phyloP scores from a whole-genome alignment of 306 rosid species.

The Arachis hypogaea region DNA sequence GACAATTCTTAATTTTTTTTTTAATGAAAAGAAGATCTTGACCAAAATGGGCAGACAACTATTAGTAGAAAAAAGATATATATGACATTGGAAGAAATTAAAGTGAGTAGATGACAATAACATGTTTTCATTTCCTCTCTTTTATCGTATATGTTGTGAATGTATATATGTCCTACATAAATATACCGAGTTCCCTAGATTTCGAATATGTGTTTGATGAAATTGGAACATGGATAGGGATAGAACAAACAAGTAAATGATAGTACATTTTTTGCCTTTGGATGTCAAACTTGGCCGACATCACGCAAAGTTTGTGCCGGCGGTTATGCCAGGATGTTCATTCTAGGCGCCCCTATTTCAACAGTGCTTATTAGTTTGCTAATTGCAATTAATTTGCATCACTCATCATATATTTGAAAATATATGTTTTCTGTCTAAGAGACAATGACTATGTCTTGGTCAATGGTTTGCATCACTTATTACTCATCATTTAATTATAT shows the following conservation, averaged over 20 bases:
- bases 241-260: constrained; percentile 18
- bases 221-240: constrained; percentile 31
- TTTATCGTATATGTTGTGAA: no score
- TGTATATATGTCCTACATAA: no score
- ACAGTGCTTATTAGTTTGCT: constrained; percentile 27
- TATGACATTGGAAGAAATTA: constrained; percentile 3
- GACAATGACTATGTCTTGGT: not conserved
- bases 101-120: constrained; percentile 2
- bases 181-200: constrained; percentile 7
- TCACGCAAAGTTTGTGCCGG: constrained; percentile 60
- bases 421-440: not conserved
- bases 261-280: constrained; percentile 26
- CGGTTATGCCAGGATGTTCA: constrained; percentile 53
- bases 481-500: not conserved
- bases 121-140: not conserved
- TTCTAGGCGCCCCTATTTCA: constrained; percentile 49
- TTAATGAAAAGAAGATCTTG: not conserved
- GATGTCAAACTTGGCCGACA: constrained; percentile 49
- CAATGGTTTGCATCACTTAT: not conserved
- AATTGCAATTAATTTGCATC: not conserved
- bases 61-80: constrained; percentile 25
- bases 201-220: constrained; percentile 25
- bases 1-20: no score
- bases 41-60: constrained; percentile 29
- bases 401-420: not conserved